Evolutionary conservation across 306 rosid genomes (phyloP).

Genomic region (Parietaria judaica): DNA sequence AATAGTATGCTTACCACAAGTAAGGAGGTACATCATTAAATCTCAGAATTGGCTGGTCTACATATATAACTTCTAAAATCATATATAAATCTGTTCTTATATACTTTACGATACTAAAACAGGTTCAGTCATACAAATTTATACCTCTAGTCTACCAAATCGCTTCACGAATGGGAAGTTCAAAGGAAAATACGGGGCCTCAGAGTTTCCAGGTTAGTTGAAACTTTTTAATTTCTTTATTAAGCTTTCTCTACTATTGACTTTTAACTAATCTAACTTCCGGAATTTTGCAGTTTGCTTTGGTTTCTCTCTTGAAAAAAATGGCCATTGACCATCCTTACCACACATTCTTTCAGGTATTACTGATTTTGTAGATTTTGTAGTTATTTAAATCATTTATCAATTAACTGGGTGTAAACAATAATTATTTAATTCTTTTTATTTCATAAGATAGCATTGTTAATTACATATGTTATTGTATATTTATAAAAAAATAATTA

Average conservation of each 20-base stretch:
- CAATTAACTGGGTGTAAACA: too few species aligned
- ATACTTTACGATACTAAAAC: slow-evolving; percentile 3
- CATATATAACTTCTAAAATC: not conserved
- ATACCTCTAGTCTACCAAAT: slow-evolving; percentile 84
- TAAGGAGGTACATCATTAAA: slow-evolving; percentile 44
- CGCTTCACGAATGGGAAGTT: slow-evolving; percentile 95
- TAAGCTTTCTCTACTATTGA: not conserved
- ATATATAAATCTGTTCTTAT: not conserved
- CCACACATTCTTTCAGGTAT: slow-evolving; percentile 89
- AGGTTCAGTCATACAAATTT: slow-evolving; percentile 95
- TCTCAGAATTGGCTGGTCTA: not conserved
- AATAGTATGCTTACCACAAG: slow-evolving; percentile 65
- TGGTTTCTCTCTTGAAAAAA: slow-evolving; percentile 90
- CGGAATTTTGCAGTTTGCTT: slow-evolving; percentile 61
- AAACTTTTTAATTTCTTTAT: slow-evolving; percentile 6
- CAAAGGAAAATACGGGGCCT: slow-evolving; percentile 68
- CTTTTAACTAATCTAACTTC: slow-evolving; percentile 11
- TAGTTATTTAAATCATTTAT: too few species aligned
- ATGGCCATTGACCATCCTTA: slow-evolving; percentile 94
- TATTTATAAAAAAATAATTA: too few species aligned
- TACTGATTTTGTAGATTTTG: slow-evolving; percentile 1
- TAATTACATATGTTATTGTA: too few species aligned
- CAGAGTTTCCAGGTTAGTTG: slow-evolving; percentile 65
- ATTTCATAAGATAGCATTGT: too few species aligned
- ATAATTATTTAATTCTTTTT: too few species aligned